Evolutionary conservation across 1,284 basidiomycete genomes (phyloP), one percentile per base, ranked within the genome.

Genomic region (Boletus smithii): DNA sequence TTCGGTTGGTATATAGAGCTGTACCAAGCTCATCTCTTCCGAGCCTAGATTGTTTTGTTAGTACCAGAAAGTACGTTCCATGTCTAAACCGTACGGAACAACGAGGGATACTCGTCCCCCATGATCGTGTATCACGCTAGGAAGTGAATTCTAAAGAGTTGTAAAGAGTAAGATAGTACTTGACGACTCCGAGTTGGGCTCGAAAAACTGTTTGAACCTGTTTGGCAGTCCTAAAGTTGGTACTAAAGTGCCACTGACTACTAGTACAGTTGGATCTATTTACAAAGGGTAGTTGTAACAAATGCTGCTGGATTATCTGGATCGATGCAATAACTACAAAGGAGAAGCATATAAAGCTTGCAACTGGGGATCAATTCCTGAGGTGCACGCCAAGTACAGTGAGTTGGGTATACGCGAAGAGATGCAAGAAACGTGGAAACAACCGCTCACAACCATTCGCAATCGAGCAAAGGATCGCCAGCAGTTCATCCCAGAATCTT

Each of bases 1-100:
- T 77, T 99, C 97, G 40, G 91, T 89, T 41, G 97, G 97, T 60
- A 98, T 90, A 71, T 95, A 97, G 66, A 99, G 85, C 79, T 99
- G 95, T 58, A 97, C 89, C 73, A 97, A 79, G 76, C 92, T 95
- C 95, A 98, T 97, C 74, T 84, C 80, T 73, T 95, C 92, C 75
- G 92, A 95, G 54, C 88, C 92, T 95, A 48, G 30, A 47, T 34
- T 42, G 3, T 16, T 10, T 29, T 7, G 42, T 59, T 35, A 56
- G 54, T 10, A 41, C 29, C 6, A 9, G 5, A 26, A 36, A 31
- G 35, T 18, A 37, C 9, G 16, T 24, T 13, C 5, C 30, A 38
- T 6, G 46, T 31, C 16, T 44, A 30, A 20, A 17, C 41, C 49
- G n/a, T 44, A 93, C 91, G 88, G 76, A 93, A 86, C 71, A 91